Evolutionary conservation across 163 green algal genomes (phyloP), one percentile per base, ranked within the genome.

Genomic region (Chloroidium sp.): DNA sequence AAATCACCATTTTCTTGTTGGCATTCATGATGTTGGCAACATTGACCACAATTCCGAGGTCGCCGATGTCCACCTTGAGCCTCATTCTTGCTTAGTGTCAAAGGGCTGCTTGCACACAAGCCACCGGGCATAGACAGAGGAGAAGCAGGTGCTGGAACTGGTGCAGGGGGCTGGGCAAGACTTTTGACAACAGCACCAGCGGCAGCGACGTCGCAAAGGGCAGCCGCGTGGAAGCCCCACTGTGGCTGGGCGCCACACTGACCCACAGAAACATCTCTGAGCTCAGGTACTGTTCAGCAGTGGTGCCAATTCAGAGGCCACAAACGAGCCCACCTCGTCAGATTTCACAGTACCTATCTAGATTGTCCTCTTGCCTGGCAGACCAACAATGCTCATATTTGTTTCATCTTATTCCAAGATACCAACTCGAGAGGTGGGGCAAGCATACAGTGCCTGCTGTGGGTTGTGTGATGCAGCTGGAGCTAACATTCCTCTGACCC

Each of bases 191-290:
- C 6, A 79, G 76, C 75, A 81, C 77, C 58, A 87, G 86, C 62
- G 58, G 62, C 6, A 61, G 75, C 0, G 81, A 91, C 61, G 74
- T 92, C 60, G 62, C 10, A 4, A 59, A 76, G 0, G 82, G 81
- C 57, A 75, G 82, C 2, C 4, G 2, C 4, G 60, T 89, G 62
- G 86, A 92, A 6, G 36, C 91, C 76, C 89, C 89, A 12, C 77
- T 92, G 14, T 92, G 89, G 89, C 80, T 92, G 78, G 81, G 84
- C 13, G 62, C 61, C 3, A 62, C 62, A 60, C 80, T 92, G 78
- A 85, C 88, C 59, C 59, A 81, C 2, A 79, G 88, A 59, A 67
- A 85, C 69, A 87, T 90, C 77, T 36, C 36, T 86, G 6, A 72
- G 67, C 6, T 10, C 6, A 10, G 67, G 67, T 6, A n/a, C 67